Evolutionary conservation across 768 basidiomycete genomes (phyloP).

Genomic region (Rhodosporidiobolus odoratus): DNA sequence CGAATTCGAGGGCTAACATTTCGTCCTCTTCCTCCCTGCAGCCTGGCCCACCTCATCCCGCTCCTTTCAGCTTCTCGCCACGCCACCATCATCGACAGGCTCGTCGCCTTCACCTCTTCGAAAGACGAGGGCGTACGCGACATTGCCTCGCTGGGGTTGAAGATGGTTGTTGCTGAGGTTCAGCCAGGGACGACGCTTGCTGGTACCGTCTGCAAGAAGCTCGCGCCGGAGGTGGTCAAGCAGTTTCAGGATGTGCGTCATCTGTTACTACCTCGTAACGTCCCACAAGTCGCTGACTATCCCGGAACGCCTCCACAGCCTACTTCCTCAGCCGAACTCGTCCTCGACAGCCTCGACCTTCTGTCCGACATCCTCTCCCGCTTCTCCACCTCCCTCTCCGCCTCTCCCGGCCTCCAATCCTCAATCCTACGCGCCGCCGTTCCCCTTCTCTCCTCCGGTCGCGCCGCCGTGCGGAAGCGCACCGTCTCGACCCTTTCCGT

Average conservation of each 20-base stretch:
- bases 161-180: slow-evolving; percentile 88
- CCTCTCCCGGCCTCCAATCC: slow-evolving; percentile 58
- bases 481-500: slow-evolving; percentile 66
- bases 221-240: slow-evolving; percentile 73
- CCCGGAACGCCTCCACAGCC: slow-evolving; percentile 29
- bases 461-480: slow-evolving; percentile 85
- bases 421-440: slow-evolving; percentile 68
- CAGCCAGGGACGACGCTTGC: slow-evolving; percentile 76
- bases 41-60: slow-evolving; percentile 84
- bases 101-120: slow-evolving; percentile 70
- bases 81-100: slow-evolving; percentile 78
- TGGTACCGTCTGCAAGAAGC: slow-evolving; percentile 69
- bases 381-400: slow-evolving; percentile 38
- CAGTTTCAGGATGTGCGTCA: slow-evolving; percentile 67
- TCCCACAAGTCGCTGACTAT: too few relatives aligned
- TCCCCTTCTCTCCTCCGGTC: slow-evolving; percentile 59
- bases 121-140: slow-evolving; percentile 90
- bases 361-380: slow-evolving; percentile 43
- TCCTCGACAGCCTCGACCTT: slow-evolving; percentile 44
- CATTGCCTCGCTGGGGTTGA: slow-evolving; percentile 77
- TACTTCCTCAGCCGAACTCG: slow-evolving; percentile 45
- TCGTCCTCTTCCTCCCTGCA: slow-evolving; percentile 44
- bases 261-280: not conserved
- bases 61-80: slow-evolving; percentile 75
- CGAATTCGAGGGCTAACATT: not conserved